Evolutionary conservation across 2,329 filamentous ascomycete species (phyloP), one percentile per base, ranked within the genome.

Genomic region (Nectriaceae sp.): DNA sequence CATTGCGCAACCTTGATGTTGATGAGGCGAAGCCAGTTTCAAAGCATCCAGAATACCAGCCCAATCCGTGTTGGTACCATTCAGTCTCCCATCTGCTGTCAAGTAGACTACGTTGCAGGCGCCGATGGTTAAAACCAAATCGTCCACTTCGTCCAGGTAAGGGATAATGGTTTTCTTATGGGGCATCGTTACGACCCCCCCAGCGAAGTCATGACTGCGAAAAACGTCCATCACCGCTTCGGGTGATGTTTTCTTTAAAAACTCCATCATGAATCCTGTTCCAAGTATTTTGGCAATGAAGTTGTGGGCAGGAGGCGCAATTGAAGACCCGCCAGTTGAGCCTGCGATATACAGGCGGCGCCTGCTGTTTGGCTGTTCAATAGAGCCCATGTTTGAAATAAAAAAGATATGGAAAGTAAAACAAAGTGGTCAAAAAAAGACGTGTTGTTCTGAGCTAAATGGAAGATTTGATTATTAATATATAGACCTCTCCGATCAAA

Each of bases 1-100:
- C 26, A 75, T 43, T 2, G 65, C 69, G 46, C 67, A 74, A 4
- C 63, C 66, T 35, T 64, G 63, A n/a, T n/a, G n/a, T n/a, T n/a
- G n/a, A n/a, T n/a, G n/a, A n/a, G n/a, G n/a, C n/a, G n/a, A n/a
- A n/a, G n/a, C n/a, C n/a, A n/a, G n/a, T n/a, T n/a, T n/a, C n/a
- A n/a, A n/a, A n/a, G n/a, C n/a, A n/a, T n/a, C n/a, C n/a, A n/a
- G n/a, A 44, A 75, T 67, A 2, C 73, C 71, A 1, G 64, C 52
- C 71, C 72, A 74, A 49, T 75, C 72, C 2, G 72, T 75, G 49
- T 75, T 75, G 6, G 68, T 70, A 3, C 71, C 73, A 6, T 59
- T 52, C 1, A 74, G 54, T 8, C 47, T 54, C 19, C 63, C 49
- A 5, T 57, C 40, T 19, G 54, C 50, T n/a, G n/a, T n/a, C n/a